Evolutionary conservation across 2,329 filamentous ascomycete species (phyloP).

Genomic region (Exophiala alcalophila): DNA sequence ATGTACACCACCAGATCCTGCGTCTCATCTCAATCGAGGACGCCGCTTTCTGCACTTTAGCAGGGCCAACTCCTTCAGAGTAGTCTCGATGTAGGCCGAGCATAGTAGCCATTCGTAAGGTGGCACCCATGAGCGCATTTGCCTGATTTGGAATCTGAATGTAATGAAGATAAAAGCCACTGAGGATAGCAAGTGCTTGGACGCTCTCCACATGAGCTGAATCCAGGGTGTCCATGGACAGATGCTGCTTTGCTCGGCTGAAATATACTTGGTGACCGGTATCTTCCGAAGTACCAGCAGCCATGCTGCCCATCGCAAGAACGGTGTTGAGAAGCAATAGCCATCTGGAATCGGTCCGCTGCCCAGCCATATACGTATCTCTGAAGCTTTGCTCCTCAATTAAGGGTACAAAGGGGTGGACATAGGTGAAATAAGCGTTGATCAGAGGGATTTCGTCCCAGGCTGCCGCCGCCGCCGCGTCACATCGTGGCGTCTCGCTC

Average conservation of each 20-base stretch:
- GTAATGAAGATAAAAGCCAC: constrained; percentile 75
- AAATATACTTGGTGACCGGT: constrained; percentile 66
- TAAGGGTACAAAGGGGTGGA: constrained; percentile 70
- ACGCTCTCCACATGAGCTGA: constrained; percentile 71
- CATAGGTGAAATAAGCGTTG: constrained; percentile 71
- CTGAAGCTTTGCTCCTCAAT: constrained; percentile 70
- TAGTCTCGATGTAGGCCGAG: constrained; percentile 69
- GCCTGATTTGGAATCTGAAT: constrained; percentile 75
- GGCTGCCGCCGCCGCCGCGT: constrained; percentile 52
- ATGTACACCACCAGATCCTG: constrained; percentile 72
- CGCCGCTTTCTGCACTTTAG: constrained; percentile 46
- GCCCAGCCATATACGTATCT: constrained; percentile 60
- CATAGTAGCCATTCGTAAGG: constrained; percentile 70
- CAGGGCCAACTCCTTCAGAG: constrained; percentile 43
- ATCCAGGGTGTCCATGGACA: constrained; percentile 65
- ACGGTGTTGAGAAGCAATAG: constrained; percentile 72
- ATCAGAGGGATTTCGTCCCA: constrained; percentile 67
- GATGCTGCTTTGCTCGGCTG: constrained; percentile 62
- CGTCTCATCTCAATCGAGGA: constrained; percentile 60
- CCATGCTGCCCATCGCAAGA: constrained; percentile 71
- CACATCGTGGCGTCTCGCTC: constrained; percentile 46
- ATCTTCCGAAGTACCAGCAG: constrained; percentile 60
- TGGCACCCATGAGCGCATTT: constrained; percentile 68
- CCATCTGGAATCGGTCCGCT: constrained; percentile 66
- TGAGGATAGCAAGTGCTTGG: constrained; percentile 68